Evolutionary conservation across 2,329 filamentous ascomycete species (phyloP).

Genomic region (Diaporthe australafricana): DNA sequence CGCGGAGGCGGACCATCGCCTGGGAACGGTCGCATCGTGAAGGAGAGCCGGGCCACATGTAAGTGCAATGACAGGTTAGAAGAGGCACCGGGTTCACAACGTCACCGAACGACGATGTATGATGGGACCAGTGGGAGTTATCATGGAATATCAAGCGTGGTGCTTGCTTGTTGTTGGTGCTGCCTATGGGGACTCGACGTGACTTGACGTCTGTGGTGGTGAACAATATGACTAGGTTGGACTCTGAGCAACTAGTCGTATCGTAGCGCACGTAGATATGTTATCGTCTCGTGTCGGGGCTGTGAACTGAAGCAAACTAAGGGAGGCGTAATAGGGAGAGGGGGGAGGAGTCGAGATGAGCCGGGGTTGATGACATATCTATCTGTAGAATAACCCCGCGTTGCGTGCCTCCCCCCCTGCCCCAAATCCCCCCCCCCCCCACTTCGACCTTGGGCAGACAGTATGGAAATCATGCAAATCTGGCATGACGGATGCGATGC

Average conservation of each 20-base stretch:
- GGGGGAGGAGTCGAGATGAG: neutral
- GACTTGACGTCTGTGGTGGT: neutral
- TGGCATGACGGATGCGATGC: conserved; percentile 16
- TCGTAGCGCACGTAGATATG: neutral
- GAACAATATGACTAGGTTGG: neutral
- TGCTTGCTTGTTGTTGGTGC: conserved; percentile 4
- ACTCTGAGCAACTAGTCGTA: conserved; percentile 5
- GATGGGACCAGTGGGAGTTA: conserved; percentile 8
- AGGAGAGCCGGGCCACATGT: conserved; percentile 31
- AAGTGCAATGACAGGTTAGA: conserved; percentile 1
- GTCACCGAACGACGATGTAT: neutral
- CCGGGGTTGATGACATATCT: conserved; percentile 26
- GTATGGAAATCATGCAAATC: conserved; percentile 17
- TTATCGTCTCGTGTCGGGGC: neutral
- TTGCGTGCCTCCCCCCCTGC: neutral
- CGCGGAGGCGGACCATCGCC: conserved; percentile 55
- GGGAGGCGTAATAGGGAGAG: conserved; percentile 3
- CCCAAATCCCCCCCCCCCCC: neutral
- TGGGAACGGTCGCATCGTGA: conserved; percentile 57
- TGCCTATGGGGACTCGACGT: neutral
- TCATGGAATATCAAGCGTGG: conserved; percentile 20
- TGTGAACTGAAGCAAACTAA: conserved; percentile 19
- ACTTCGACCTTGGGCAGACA: neutral
- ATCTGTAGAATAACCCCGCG: conserved; percentile 17
- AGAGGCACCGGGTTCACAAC: neutral